These are phyloP conservation scores for Phymatotrichopsis omnivora DNA, from an alignment of 2,329 filamentous ascomycete genomes.

Conservation along the genomic window DNA sequence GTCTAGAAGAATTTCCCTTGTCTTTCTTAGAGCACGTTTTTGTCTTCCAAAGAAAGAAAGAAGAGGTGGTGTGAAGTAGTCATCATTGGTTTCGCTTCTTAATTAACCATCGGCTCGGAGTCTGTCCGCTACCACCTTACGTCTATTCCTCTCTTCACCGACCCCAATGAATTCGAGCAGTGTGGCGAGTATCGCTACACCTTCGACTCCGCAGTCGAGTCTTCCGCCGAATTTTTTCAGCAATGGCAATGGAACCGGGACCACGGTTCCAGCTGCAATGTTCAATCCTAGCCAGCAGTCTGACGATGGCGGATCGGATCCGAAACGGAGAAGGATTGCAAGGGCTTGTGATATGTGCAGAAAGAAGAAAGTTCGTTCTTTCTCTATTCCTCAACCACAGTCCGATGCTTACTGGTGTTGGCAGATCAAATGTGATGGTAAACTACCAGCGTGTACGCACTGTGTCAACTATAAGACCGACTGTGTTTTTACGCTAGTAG, in stretches of 20 bases:
- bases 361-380: slow-evolving; percentile 48
- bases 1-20: too few relatives aligned
- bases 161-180: neutral
- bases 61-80: too few relatives aligned
- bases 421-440: slow-evolving; percentile 97
- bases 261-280: slow-evolving; percentile 19
- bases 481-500: slow-evolving; percentile 92
- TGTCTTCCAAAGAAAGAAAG: too few relatives aligned
- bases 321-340: slow-evolving; percentile 81
- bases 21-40: too few relatives aligned
- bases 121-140: too few relatives aligned
- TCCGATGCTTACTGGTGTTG: slow-evolving; percentile 34
- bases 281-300: slow-evolving; percentile 23
- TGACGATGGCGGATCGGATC: slow-evolving; percentile 53
- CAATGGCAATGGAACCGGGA: slow-evolving; percentile 12
- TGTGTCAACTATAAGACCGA: slow-evolving; percentile 98
- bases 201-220: slow-evolving; percentile 17
- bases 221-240: slow-evolving; percentile 22
- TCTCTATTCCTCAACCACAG: slow-evolving; percentile 6
- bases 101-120: too few relatives aligned
- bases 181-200: slow-evolving; percentile 21
- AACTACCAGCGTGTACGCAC: slow-evolving; percentile 87
- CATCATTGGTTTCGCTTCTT: too few relatives aligned
- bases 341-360: slow-evolving; percentile 92
- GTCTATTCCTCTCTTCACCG: too few relatives aligned